Percentiles rank a stretch among this genome's conserved stretches.
These are phyloP conservation scores for Auriscalpium vulgare DNA, from an alignment of 768 basidiomycete genomes.

Conservation along the genomic window DNA sequence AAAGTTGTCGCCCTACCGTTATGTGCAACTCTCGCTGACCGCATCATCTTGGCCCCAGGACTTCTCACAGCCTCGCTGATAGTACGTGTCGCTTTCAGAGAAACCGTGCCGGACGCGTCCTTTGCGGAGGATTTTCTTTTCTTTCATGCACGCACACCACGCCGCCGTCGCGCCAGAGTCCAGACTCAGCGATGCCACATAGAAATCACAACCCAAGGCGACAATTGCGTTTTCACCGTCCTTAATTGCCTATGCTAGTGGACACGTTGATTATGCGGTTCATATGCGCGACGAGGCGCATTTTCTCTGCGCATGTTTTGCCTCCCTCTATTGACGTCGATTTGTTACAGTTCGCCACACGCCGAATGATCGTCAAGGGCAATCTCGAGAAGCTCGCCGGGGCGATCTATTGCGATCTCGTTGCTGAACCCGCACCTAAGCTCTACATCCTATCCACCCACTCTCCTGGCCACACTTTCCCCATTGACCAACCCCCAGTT, in stretches of 20 bases:
- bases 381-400: no score
- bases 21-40: no score
- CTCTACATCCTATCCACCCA: not conserved
- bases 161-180: slow-evolving; percentile 34
- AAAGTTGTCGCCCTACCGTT: no score
- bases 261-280: slow-evolving; percentile 16
- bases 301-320: no score
- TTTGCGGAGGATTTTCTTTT: slow-evolving; percentile 51
- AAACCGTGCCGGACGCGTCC: slow-evolving; percentile 67
- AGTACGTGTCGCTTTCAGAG: slow-evolving; percentile 29
- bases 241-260: slow-evolving; percentile 62
- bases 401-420: no score
- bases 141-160: slow-evolving; percentile 50
- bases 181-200: slow-evolving; percentile 26
- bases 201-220: slow-evolving; percentile 42
- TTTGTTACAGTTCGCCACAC: slow-evolving; percentile 16
- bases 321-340: no score
- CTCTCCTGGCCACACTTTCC: no score
- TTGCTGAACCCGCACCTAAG: slow-evolving; percentile 17
- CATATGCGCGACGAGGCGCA: slow-evolving; percentile 21
- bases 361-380: no score
- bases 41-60: no score
- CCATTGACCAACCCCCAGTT: no score
- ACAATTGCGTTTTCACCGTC: slow-evolving; percentile 70
- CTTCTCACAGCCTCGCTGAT: not conserved